phyloP scores from a whole-genome alignment of 2,329 filamentous ascomycete genomes.

The Talaromyces sp. region DNA sequence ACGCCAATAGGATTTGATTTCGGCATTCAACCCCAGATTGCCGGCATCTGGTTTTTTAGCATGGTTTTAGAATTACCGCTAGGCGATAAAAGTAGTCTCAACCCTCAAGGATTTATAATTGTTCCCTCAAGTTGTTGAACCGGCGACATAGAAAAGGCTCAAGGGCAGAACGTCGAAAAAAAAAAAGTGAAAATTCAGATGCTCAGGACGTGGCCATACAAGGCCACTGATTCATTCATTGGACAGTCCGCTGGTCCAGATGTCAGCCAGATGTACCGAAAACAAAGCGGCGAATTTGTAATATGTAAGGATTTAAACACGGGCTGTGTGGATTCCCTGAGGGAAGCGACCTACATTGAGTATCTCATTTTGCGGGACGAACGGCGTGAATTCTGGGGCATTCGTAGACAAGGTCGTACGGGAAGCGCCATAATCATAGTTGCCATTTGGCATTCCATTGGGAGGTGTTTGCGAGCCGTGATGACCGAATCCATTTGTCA shows the following conservation, averaged over 20 bases:
- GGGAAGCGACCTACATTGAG: slow-evolving; percentile 27
- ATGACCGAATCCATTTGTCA: slow-evolving; percentile 25
- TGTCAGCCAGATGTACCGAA: slow-evolving; percentile 3
- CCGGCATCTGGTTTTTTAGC: slow-evolving; percentile 11
- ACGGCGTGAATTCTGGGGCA: slow-evolving; percentile 58
- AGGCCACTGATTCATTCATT: slow-evolving; percentile 36
- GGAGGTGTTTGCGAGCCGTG: slow-evolving; percentile 12
- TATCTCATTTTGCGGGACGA: slow-evolving; percentile 28
- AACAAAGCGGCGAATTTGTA: background rate
- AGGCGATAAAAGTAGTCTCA: slow-evolving; percentile 4
- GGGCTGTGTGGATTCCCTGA: background rate
- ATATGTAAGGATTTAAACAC: background rate
- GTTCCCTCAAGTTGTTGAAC: background rate
- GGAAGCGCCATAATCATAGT: slow-evolving; percentile 26
- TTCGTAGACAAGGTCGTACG: slow-evolving; percentile 57
- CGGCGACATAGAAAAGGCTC: slow-evolving; percentile 7
- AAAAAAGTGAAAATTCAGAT: slow-evolving; percentile 13
- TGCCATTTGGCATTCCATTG: slow-evolving; percentile 36
- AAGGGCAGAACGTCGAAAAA: slow-evolving; percentile 14
- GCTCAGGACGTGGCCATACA: slow-evolving; percentile 13
- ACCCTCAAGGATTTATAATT: background rate
- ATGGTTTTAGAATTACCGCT: slow-evolving; percentile 1
- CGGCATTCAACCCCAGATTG: slow-evolving; percentile 48
- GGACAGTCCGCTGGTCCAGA: slow-evolving; percentile 47
- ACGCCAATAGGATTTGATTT: slow-evolving; percentile 26